Evolutionary conservation across 129 eudicot species (phyloP), one percentile per base, ranked within the genome.

Genomic region (Tanacetum coccineum): DNA sequence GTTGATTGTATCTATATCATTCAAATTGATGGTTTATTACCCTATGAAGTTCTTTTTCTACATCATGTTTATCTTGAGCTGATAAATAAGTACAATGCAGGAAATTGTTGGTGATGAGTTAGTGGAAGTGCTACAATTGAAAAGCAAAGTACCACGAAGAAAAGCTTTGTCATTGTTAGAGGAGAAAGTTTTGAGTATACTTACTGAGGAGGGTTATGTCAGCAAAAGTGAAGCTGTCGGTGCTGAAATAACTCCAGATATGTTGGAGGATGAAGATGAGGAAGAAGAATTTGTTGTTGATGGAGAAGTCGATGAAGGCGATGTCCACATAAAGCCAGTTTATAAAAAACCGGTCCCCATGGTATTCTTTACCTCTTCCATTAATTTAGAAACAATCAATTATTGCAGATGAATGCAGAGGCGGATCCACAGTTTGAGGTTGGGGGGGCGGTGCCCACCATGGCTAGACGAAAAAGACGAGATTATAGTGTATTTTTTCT

Each of bases 251-350:
- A 58, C 81, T 45, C 88, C 84, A 46, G 95, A 85, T 53, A 68
- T 87, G 77, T 67, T 78, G 74, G 99, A 82, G 70, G 97, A 87
- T 77, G 97, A 84, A 74, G 99, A 94, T 9, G 97, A 93, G 75
- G 99, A 94, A 52, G 99, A 94, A 59, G 99, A 89, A 78, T 85
- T 87, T 67, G 93, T 94, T 73, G 93, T 89, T 39, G 97, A 94
- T 68, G 99, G 99, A 49, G 97, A 89, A 81, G 78, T 87, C 83
- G 97, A 94, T 79, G 99, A 94, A 83, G 99, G 99, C 51, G 97
- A 94, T 79, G 69, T 94, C 75, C 99, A 80, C 67, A 94, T 94
- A 62, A 94, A 94, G 81, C 95, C 97, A 62, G 90, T 81, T 47
- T 59, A 75, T 9, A 76, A 75, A 64, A 89, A 80, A 79, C 70